Evolutionary conservation across 2,329 filamentous ascomycete genomes (phyloP), one percentile per base, ranked within the genome.

Genomic region (Orbilia oligospora): DNA sequence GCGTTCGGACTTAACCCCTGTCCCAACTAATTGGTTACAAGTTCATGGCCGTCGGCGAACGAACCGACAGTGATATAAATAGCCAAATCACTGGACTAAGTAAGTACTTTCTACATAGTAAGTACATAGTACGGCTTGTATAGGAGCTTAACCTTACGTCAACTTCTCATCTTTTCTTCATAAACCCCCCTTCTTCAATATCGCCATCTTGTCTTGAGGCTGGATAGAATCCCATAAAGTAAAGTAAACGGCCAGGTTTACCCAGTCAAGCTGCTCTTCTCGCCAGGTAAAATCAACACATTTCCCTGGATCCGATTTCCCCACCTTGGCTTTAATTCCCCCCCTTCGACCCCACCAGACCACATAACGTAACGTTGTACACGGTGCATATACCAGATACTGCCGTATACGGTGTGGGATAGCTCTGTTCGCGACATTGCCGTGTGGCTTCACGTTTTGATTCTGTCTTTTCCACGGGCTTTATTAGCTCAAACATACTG

Each of bases 61-160:
- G n/a, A 18, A 16, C 44, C 44, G 44, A 30, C 10, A 18, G 53
- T 27, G 41, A 20, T 41, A 38, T 71, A 48, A 36, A 33, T 36
- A 51, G 27, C 27, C 24, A 53, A n/a, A 14, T n/a, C 20, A 24
- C 3, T 20, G 33, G 48, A 46, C 27, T 30, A 30, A 30, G 6
- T 6, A 30, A 30, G n/a, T n/a, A n/a, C n/a, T n/a, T n/a, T n/a
- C n/a, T n/a, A n/a, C n/a, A n/a, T n/a, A n/a, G n/a, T n/a, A n/a
- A n/a, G n/a, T n/a, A n/a, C n/a, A n/a, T n/a, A 16, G 9, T 67
- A 46, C 55, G 64, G 64, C 64, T 27, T 67, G 41, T 67, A 67
- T 66, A 67, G 55, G 44, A 30, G n/a, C 44, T 18, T 46, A 41
- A 46, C 44, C 20, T 46, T 6, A 46, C n/a, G 5, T 46, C 38